Percentiles rank a stretch among this genome's conserved stretches.
Evolutionary conservation across 345 rosid genomes (phyloP).

Genomic region (Eucalyptus regnans): DNA sequence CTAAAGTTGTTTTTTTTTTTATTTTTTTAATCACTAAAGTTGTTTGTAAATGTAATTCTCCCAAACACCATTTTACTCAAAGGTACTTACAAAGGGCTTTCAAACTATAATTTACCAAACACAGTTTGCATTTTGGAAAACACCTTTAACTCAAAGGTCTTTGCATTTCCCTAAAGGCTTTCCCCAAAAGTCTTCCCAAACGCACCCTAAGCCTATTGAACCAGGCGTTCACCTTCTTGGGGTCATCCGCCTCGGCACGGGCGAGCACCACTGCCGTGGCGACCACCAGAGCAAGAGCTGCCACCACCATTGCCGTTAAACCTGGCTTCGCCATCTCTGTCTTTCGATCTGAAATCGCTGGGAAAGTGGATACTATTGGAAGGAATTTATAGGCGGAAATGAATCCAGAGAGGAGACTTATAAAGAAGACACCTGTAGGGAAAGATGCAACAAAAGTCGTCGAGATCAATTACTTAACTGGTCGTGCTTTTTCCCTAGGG

Average conservation of each 20-base stretch:
- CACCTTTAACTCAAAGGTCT: no score
- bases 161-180: no score
- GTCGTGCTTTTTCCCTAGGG: background rate
- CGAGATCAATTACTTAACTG: background rate
- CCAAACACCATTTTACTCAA: no score
- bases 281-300: background rate
- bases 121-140: no score
- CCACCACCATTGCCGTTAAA: slow-evolving; percentile 9
- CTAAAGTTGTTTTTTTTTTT: no score
- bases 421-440: background rate
- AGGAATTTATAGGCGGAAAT: background rate
- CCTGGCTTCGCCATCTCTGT: background rate
- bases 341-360: background rate
- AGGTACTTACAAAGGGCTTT: no score
- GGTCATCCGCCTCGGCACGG: background rate
- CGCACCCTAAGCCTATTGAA: background rate
- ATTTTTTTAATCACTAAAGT: no score
- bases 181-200: no score
- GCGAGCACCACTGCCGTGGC: slow-evolving; percentile 7
- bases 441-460: background rate
- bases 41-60: no score
- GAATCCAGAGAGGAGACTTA: background rate
- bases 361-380: background rate
- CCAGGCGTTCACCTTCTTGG: background rate
- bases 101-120: no score